Conservation (phyloP, 2,329 filamentous ascomycete species). For the Fusarium guadeloupense region DNA sequence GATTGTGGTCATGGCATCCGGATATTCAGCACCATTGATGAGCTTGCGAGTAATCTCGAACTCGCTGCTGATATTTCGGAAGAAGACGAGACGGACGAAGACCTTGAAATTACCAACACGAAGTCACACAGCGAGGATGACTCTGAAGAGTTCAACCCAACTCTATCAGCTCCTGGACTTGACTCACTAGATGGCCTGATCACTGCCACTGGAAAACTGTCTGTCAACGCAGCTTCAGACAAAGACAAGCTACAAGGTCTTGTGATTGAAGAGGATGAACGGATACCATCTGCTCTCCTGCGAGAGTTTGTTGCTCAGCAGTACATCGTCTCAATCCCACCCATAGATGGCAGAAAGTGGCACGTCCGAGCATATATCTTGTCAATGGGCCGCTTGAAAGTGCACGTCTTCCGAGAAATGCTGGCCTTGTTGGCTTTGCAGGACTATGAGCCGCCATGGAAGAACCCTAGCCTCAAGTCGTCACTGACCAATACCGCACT, state of each 20-base stretch:
- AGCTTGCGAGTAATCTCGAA: constrained; percentile 49
- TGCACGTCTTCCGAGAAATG: constrained; percentile 51
- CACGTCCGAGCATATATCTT: constrained; percentile 51
- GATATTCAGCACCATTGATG: constrained; percentile 51
- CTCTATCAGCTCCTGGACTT: constrained; percentile 41
- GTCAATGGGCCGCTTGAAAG: constrained; percentile 49
- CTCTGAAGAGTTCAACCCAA: constrained; percentile 27
- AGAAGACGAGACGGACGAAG: constrained; percentile 28
- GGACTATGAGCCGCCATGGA: constrained; percentile 51
- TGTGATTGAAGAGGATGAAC: constrained; percentile 45
- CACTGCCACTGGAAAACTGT: constrained; percentile 41
- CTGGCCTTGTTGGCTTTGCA: constrained; percentile 48
- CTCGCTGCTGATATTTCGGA: constrained; percentile 49
- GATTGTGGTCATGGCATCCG: constrained; percentile 53
- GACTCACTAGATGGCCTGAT: constrained; percentile 45
- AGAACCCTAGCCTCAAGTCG: constrained; percentile 46
- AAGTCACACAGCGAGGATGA: constrained; percentile 7
- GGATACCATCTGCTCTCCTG: constrained; percentile 51
- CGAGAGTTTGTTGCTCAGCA: constrained; percentile 51
- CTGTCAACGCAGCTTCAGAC: not conserved
- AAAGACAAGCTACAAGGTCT: constrained; percentile 21
- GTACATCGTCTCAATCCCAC: constrained; percentile 48
- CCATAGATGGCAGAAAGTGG: constrained; percentile 49
- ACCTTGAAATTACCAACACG: not conserved
- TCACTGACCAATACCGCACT: constrained; percentile 52